Base-by-base conservation (phyloP, 768 basidiomycete species). In the Leccinum olivaceopallidum region DNA sequence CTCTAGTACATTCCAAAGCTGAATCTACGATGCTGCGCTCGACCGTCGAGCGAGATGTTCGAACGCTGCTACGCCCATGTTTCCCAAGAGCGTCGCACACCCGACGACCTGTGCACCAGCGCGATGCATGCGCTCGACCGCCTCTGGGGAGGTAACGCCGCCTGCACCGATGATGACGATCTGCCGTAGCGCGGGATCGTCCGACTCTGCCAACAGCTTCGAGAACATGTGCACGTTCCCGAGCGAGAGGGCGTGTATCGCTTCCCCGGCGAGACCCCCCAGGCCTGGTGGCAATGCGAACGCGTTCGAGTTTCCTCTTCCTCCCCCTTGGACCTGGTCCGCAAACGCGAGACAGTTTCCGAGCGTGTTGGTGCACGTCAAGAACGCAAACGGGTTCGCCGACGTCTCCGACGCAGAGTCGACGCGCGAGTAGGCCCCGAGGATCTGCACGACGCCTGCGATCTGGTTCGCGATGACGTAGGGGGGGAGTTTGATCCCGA, bases 281-380 rank as follows among this genome's bases (percentile, higher is more conserved):
- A 86, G 67, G 2, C 75, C 80, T 0, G 85, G 80, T 3, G 89
- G 88, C 18, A 94, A 75, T 5, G 89, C 90, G 62, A 83, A 88
- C 53, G 65, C 64, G 14, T 49, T 63, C 42, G 0, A 10, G 42
- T n/a, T 26, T 52, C 26, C 64, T 9, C 55, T 55, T 8, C 59
- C 62, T 2, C 26, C 14, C 5, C 28, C 50, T 49, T 63, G 65
- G 9, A 78, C 75, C 73, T 89, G 85, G 22, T 87, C 85, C 2
- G 78, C 65, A 65, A 89, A 89, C 37, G 87, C 74, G 54, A 94
- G 73, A 34, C 84, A 79, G 59, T 83, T 85, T 26, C 92, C 92
- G 18, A 94, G 79, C 4, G 91, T 93, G 69, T 94, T 93, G 26
- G 88, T 92, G 68, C 88, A 87, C 13, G 89, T 89, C 67, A 94